These are phyloP conservation scores for Syzygium syzygioides DNA, from an alignment of 441 rosid genomes.

Conservation along the genomic window DNA sequence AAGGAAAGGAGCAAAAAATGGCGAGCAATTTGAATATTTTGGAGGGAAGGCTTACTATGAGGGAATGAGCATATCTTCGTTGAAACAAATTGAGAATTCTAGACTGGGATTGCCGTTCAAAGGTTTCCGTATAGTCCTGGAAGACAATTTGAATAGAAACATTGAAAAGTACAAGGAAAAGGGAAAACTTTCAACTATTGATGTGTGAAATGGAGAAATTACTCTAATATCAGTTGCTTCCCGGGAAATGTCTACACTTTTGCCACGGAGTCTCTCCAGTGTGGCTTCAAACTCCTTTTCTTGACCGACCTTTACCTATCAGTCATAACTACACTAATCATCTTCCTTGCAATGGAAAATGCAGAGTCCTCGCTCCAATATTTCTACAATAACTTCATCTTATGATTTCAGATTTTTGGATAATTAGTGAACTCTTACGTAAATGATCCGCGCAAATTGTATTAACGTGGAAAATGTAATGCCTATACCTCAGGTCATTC, in stretches of 20 bases:
- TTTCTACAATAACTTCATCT: neutral
- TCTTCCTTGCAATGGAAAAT: neutral
- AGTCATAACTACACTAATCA: neutral
- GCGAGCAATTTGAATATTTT: neutral
- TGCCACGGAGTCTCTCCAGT: constrained; percentile 42
- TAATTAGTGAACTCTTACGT: neutral
- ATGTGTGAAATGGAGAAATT: neutral
- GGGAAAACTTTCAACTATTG: constrained; percentile 14
- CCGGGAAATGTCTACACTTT: constrained; percentile 33
- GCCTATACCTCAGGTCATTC: neutral
- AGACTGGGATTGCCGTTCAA: constrained; percentile 8
- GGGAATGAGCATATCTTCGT: constrained; percentile 39
- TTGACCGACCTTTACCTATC: constrained; percentile 42
- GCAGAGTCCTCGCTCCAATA: neutral
- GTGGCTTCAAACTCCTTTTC: constrained; percentile 45
- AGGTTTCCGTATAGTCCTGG: constrained; percentile 18
- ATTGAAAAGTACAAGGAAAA: constrained; percentile 20
- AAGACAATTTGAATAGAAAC: neutral
- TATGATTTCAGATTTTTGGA: neutral
- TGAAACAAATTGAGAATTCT: constrained; percentile 33
- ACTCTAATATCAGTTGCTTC: constrained; percentile 55
- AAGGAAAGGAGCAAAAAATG: neutral
- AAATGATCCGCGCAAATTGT: neutral
- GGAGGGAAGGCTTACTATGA: constrained; percentile 29
- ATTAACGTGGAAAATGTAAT: neutral